Conservation (phyloP, 2,329 filamentous ascomycete species). For the Scedosporium apiospermum region DNA sequence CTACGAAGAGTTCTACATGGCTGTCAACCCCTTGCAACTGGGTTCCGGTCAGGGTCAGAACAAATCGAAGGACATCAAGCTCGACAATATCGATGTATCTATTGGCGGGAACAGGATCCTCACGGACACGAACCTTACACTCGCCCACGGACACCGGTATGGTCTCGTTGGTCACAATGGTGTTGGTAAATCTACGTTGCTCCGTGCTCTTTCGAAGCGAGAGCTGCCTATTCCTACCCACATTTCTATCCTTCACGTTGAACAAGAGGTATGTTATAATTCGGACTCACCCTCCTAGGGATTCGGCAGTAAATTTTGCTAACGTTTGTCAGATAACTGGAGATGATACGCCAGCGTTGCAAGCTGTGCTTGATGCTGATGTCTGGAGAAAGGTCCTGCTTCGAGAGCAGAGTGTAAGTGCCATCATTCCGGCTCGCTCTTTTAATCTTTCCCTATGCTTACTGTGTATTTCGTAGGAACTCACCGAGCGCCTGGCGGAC, state of each 20-base stretch:
- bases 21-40: conserved; percentile 90
- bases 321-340: conserved; percentile 61
- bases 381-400: conserved; percentile 97
- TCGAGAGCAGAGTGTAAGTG: conserved; percentile 69
- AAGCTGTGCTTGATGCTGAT: conserved; percentile 93
- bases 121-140: conserved; percentile 78
- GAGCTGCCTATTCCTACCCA: conserved; percentile 92
- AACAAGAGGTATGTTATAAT: conserved; percentile 64
- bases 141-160: conserved; percentile 89
- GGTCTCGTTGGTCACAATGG: conserved; percentile 98
- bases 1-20: conserved; percentile 99
- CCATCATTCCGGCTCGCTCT: neutral
- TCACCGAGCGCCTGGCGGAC: conserved; percentile 62
- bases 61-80: conserved; percentile 98
- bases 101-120: conserved; percentile 85
- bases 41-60: conserved; percentile 57
- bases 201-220: conserved; percentile 83
- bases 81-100: conserved; percentile 90
- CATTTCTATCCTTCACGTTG: conserved; percentile 97
- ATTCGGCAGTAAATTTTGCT: neutral
- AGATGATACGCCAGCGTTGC: conserved; percentile 88
- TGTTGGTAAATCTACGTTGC: conserved; percentile 94
- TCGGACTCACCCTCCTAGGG: neutral
- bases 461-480: conserved; percentile 45
- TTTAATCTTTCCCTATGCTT: neutral